Evolutionary conservation across 2,329 filamentous ascomycete species (phyloP).

Genomic region (Pestalotiopsis sp.): DNA sequence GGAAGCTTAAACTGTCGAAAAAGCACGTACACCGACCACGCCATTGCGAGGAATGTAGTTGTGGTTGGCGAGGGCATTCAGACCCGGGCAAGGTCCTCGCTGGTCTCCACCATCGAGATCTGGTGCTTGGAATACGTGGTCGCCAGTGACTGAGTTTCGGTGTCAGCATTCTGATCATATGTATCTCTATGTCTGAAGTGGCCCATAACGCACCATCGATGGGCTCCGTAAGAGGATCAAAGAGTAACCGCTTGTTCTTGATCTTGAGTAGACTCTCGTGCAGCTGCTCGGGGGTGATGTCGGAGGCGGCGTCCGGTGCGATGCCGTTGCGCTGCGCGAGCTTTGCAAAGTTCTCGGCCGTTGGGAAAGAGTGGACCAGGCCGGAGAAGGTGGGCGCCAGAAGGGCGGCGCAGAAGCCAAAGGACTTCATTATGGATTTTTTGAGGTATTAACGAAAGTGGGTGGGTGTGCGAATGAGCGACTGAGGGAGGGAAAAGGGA

Average conservation of each 20-base stretch:
- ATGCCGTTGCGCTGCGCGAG: conserved; percentile 15
- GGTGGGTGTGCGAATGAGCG: conserved; percentile 6
- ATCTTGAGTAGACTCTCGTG: conserved; percentile 16
- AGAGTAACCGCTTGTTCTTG: conserved; percentile 21
- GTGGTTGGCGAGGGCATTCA: conserved; percentile 34
- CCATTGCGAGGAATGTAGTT: conserved; percentile 30
- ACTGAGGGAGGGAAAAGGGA: not conserved
- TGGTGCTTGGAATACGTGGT: conserved; percentile 21
- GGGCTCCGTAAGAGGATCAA: conserved; percentile 20
- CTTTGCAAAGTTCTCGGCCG: conserved; percentile 22
- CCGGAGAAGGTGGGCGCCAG: conserved; percentile 7
- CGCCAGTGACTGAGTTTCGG: conserved; percentile 15
- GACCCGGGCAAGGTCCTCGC: conserved; percentile 30
- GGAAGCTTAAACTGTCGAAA: not conserved
- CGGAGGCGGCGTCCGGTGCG: conserved; percentile 3
- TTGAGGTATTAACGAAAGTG: not conserved
- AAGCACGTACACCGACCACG: conserved; percentile 21
- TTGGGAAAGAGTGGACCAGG: conserved; percentile 20
- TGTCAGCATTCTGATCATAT: not conserved
- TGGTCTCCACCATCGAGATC: conserved; percentile 26
- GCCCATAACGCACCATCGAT: conserved; percentile 18
- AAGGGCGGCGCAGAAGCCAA: conserved; percentile 7
- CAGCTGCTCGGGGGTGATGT: conserved; percentile 16
- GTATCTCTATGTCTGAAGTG: not conserved
- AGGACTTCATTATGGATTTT: not conserved